Base-by-base conservation (phyloP, 2,329 filamentous ascomycete genomes). In the Didymella glomerata region DNA sequence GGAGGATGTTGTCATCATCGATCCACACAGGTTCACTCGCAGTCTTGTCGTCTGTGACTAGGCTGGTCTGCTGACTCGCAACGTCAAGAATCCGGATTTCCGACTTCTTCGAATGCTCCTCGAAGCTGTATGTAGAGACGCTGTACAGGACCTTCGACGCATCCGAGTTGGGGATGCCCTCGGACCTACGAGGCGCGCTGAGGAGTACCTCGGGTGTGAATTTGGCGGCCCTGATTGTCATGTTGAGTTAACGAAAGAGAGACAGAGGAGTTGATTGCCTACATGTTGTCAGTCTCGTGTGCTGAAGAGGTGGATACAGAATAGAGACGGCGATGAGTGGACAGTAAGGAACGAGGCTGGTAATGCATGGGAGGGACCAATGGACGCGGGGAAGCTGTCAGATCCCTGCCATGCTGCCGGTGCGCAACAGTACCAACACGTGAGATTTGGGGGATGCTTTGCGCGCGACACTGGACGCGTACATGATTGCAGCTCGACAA, bases 191-290 rank as follows among this genome's bases (percentile, higher is more conserved):
- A 30, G 91, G 90, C 16, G 90, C 90, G 65, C 88, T 88, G 70
- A 95, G 84, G 57, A 95, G 83, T 66, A 91, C 89, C 81, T 92
- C 86, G 4, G 90, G 90, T 10, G 89, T 92, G 78, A 93, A 91
- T 67, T 88, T 89, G 67, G 83, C 82, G 10, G 88, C 88, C 65
- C 84, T 83, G 72, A 91, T 84, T 8, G 89, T 91, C 90, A 93
- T 93, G 22, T 50, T 65, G 54, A 58, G 38, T 49, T 14, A 18
- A 18, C 13, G 27, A 7, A 42, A 45, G 4, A 28, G 13, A n/a
- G 40, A 28, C 7, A 24, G 27, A 32, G n/a, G 42, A 49, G 20
- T 20, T 27, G 41, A 27, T 34, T 54, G 57, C 57, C 57, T 63
- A 63, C 54, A 55, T 56, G 11, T 34, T 53, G 60, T 55, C 48